Percentiles rank a stretch among this genome's conserved stretches.
These are phyloP conservation scores for Polygonum maritimum DNA, from an alignment of 148 eudicot species.

Conservation along the genomic window DNA sequence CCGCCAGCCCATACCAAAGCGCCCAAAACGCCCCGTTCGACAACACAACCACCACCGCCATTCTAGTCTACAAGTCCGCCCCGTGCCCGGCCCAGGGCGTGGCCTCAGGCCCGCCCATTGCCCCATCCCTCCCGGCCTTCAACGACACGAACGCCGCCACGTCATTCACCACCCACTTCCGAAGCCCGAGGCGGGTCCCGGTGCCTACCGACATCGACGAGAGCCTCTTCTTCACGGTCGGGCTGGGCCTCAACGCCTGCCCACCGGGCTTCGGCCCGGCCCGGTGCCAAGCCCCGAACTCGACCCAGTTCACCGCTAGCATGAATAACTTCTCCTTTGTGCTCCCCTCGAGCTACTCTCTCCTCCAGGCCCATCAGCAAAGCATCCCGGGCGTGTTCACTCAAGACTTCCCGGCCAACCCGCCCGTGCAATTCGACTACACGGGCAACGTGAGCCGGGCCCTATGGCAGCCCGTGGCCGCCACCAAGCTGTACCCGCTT, in stretches of 20 bases:
- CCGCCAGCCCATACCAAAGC: conserved; percentile 67
- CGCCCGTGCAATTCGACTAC: conserved; percentile 66
- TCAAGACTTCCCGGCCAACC: conserved; percentile 58
- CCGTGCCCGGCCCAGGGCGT: conserved; percentile 43
- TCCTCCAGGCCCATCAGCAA: conserved; percentile 64
- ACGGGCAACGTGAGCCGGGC: conserved; percentile 81
- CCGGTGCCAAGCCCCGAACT: conserved; percentile 79
- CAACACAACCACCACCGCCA: conserved; percentile 84
- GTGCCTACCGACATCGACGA: conserved; percentile 64
- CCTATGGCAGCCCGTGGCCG: conserved; percentile 66
- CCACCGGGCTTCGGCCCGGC: conserved; percentile 34
- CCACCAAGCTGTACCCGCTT: conserved; percentile 51
- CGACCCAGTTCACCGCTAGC: conserved; percentile 72
- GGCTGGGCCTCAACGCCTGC: conserved; percentile 63
- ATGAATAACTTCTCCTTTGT: conserved; percentile 84
- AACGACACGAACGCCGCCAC: conserved; percentile 63
- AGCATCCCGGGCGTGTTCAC: conserved; percentile 65
- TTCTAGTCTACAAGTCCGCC: conserved; percentile 57
- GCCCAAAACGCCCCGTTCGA: conserved; percentile 81
- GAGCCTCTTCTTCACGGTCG: conserved; percentile 56
- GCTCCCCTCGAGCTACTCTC: conserved; percentile 60
- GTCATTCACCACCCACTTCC: conserved; percentile 45
- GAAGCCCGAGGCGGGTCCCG: conserved; percentile 37
- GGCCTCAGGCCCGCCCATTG: conserved; percentile 23
- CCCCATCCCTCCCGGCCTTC: conserved; percentile 55